Base-by-base conservation (phyloP, 495 filamentous ascomycete species). In the Tuber borchii region DNA sequence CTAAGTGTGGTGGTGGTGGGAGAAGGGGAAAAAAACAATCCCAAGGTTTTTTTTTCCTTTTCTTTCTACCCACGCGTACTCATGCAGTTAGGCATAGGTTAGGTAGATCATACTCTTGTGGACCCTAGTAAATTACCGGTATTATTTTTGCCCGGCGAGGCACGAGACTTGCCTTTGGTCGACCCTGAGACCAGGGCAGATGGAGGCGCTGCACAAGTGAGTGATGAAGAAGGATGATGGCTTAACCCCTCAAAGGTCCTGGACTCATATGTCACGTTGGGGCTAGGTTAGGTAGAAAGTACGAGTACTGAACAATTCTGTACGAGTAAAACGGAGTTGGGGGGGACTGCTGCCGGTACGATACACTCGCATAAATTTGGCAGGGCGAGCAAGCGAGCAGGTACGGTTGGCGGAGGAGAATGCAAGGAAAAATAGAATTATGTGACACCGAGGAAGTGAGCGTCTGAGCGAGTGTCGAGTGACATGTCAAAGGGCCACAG, bases 401-500 rank as follows among this genome's bases (percentile, higher is more conserved):
- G 12, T 65, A 26, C 22, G 3, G 6, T 20, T 16, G 56, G 56
- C 12, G 56, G 56, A 31, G 56, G n/a, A 6, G 56, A 31, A 65
- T 65, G 26, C 56, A 31, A 6, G 12, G 26, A 17, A 65, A 65
- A 65, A 31, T 65, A 65, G 5, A 31, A 65, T 65, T 56, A 12
- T 56, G 9, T 12, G n/a, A 26, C n/a, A 14, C 26, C 56, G 9
- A 10, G 12, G 9, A 31, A 31, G 56, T 65, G 56, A 65, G 56
- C 0, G 56, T 65, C 14, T 31, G n/a, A n/a, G 56, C n/a, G 56
- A 31, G 26, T 65, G 56, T 65, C 56, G 56, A 65, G 56, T 65
- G 56, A 65, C 12, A 65, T 65, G 56, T 65, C 56, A 65, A 31
- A 65, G 56, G 51, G n/a, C n/a, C 51, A 61, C 51, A 6, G 56